phyloP scores from a whole-genome alignment of 179 eudicot genomes.

The Drosera spatulata region DNA sequence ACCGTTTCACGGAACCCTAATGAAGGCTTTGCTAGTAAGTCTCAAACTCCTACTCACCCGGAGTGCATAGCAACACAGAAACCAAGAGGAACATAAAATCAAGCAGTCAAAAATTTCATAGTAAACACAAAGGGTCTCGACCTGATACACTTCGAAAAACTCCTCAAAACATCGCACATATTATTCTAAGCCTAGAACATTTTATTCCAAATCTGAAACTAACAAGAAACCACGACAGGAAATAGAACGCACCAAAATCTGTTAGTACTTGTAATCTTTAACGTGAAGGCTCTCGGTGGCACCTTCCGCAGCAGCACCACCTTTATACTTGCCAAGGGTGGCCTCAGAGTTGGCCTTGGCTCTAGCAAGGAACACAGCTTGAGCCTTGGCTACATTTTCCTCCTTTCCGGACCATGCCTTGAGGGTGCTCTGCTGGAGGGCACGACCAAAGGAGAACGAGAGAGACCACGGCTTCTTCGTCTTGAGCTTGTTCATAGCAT shows the following conservation, averaged over 20 bases:
- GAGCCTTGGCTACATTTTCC: slow-evolving; percentile 63
- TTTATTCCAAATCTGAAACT: too few species aligned
- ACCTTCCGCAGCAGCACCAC: slow-evolving; percentile 52
- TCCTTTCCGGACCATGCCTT: slow-evolving; percentile 81
- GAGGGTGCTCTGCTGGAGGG: slow-evolving; percentile 83
- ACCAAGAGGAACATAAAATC: too few species aligned
- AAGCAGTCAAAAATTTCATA: too few species aligned
- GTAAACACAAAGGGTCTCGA: too few species aligned
- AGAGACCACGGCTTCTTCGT: slow-evolving; percentile 82
- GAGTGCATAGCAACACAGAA: too few species aligned
- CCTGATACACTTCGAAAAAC: too few species aligned
- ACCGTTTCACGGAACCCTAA: too few species aligned
- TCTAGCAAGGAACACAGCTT: slow-evolving; percentile 59
- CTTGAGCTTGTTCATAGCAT: slow-evolving; percentile 78
- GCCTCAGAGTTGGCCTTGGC: slow-evolving; percentile 91
- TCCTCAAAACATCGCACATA: too few species aligned
- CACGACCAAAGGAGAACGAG: slow-evolving; percentile 81
- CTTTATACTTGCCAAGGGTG: slow-evolving; percentile 72
- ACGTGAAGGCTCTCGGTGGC: slow-evolving; percentile 85
- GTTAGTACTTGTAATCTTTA: slow-evolving; percentile 78
- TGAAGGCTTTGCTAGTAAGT: too few species aligned
- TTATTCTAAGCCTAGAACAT: too few species aligned
- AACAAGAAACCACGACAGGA: too few species aligned
- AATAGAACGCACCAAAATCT: slow-evolving; percentile 7
- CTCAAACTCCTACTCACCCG: too few species aligned